A percentile compares a stretch with the other conserved stretches of the same genome.
Evolutionary conservation across 805 yeast genomes (phyloP).

Genomic region (Candida anglica): DNA sequence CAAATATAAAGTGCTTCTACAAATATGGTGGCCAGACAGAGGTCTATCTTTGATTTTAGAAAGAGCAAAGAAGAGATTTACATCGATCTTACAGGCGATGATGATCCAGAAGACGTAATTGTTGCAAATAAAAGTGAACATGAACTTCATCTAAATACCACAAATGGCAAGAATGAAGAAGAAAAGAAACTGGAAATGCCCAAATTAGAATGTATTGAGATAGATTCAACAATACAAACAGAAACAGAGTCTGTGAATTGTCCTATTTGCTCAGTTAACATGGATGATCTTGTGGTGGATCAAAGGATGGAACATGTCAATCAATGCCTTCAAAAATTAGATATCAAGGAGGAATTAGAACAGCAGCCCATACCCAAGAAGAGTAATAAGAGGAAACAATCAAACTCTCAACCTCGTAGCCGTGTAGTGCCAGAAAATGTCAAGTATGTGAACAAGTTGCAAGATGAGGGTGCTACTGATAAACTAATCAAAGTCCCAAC

Average conservation of each 20-base stretch:
- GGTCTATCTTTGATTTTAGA: no score
- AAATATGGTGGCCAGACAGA: no score
- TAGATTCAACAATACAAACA: no score
- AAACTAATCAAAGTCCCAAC: slow-evolving; percentile 8
- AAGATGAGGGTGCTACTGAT: not conserved
- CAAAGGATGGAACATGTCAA: slow-evolving; percentile 1
- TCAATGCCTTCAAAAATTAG: slow-evolving; percentile 2
- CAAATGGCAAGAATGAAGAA: no score
- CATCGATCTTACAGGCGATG: no score
- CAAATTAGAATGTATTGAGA: no score
- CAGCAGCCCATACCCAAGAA: slow-evolving; percentile 4
- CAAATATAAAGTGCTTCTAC: no score
- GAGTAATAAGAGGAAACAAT: slow-evolving; percentile 7
- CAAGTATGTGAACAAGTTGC: slow-evolving; percentile 2
- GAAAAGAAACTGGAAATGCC: no score
- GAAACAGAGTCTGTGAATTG: slow-evolving; percentile 1
- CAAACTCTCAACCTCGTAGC: not conserved
- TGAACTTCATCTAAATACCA: no score
- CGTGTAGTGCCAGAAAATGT: slow-evolving; percentile 3
- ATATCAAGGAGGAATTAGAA: slow-evolving; percentile 1
- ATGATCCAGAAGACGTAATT: no score
- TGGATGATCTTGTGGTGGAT: not conserved
- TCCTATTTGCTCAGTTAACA: not conserved
- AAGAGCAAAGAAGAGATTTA: no score
- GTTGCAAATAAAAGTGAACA: no score